A percentile compares a stretch with the other conserved stretches of the same genome.
phyloP scores from a whole-genome alignment of 768 basidiomycete genomes.

The Psilocybe sp. region DNA sequence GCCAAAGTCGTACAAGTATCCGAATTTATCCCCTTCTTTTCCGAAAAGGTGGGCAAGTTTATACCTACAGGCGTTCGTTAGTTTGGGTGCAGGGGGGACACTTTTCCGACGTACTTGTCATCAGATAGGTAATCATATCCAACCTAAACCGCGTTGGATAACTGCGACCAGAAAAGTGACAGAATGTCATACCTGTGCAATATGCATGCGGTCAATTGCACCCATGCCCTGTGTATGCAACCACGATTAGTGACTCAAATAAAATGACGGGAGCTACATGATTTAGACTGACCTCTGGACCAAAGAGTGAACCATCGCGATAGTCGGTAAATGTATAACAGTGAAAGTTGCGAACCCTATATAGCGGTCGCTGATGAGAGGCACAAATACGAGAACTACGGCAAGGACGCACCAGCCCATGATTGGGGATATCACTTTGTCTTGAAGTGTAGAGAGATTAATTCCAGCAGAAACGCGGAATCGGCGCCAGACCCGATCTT shows the following conservation, averaged over 20 bases:
- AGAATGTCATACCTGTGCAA: constrained; percentile 10
- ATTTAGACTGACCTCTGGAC: constrained; percentile 22
- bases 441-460: constrained; percentile 29
- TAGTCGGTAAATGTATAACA: constrained; percentile 30
- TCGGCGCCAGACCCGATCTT: constrained; percentile 26
- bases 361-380: not conserved
- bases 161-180: not conserved
- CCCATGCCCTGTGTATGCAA: constrained; percentile 4
- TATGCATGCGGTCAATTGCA: constrained; percentile 19
- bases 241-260: not conserved
- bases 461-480: constrained; percentile 32
- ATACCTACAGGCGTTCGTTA: constrained; percentile 5
- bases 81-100: not conserved
- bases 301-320: constrained; percentile 28
- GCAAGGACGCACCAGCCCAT: constrained; percentile 27
- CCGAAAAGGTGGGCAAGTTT: constrained; percentile 26
- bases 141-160: constrained; percentile 10
- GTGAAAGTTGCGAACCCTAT: constrained; percentile 29
- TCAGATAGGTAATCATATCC: constrained; percentile 28
- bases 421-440: constrained; percentile 30
- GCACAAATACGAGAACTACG: not conserved
- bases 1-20: constrained; percentile 31
- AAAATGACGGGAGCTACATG: not conserved
- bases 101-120: constrained; percentile 15
- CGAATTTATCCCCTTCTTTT: constrained; percentile 27